These are phyloP conservation scores for Chaetomiaceae sp. DNA, from an alignment of 2,329 filamentous ascomycete species.

Conservation along the genomic window DNA sequence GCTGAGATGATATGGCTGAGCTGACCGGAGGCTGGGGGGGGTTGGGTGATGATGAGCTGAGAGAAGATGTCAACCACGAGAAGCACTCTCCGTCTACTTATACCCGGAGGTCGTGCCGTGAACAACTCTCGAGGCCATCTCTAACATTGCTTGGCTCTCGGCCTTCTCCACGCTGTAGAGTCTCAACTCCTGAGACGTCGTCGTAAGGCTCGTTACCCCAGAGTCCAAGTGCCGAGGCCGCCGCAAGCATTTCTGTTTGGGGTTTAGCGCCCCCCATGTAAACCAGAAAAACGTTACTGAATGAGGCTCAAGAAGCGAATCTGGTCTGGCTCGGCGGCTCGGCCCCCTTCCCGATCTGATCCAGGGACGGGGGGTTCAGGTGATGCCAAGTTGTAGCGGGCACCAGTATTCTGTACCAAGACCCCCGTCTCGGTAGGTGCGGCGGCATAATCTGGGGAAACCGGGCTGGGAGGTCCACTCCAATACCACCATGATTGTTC, in stretches of 20 bases:
- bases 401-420: no score
- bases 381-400: not conserved
- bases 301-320: slow-evolving; percentile 3
- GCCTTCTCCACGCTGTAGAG: not conserved
- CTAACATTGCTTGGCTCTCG: no score
- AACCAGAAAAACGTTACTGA: not conserved
- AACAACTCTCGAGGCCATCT: not conserved
- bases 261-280: not conserved
- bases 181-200: not conserved
- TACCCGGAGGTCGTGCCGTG: not conserved
- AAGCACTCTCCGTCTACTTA: slow-evolving; percentile 3
- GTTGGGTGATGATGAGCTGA: slow-evolving; percentile 2
- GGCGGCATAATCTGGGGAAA: no score
- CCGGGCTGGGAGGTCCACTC: no score
- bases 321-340: slow-evolving; percentile 1
- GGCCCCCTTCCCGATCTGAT: not conserved
- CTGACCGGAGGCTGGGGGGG: not conserved
- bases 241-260: slow-evolving; percentile 10
- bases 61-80: not conserved
- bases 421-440: not conserved
- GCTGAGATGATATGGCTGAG: not conserved
- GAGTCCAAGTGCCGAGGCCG: slow-evolving; percentile 7
- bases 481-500: no score
- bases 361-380: not conserved
- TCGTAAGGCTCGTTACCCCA: not conserved